Evolutionary conservation across 306 rosid species (phyloP).

Genomic region (Lathyrus sativus): DNA sequence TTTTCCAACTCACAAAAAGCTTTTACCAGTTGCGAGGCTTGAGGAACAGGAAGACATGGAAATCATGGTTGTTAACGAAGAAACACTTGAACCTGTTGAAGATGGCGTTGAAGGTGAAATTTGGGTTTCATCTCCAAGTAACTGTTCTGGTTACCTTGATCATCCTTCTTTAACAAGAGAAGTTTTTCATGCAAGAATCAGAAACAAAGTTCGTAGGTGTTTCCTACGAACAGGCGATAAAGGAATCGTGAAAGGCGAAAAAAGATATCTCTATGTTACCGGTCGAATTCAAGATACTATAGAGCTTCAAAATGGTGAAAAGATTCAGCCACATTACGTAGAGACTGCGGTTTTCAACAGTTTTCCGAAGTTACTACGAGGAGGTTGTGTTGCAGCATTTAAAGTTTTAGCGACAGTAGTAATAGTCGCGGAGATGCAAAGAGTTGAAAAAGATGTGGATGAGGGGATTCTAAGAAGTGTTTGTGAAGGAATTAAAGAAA

Average conservation of each 20-base stretch:
- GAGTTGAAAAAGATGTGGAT: conserved; percentile 32
- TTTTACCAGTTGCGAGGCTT: conserved; percentile 69
- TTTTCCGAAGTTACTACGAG: conserved; percentile 52
- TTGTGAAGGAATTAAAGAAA: conserved; percentile 51
- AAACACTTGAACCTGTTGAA: conserved; percentile 61
- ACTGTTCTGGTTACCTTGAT: conserved; percentile 69
- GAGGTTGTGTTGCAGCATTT: conserved; percentile 67
- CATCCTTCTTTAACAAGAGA: conserved; percentile 67
- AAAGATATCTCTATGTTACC: conserved; percentile 60
- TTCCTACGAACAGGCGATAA: conserved; percentile 74
- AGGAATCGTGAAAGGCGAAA: conserved; percentile 66
- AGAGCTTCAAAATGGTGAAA: conserved; percentile 42
- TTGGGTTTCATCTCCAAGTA: conserved; percentile 83
- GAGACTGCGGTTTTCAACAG: conserved; percentile 59
- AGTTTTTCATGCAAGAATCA: conserved; percentile 52
- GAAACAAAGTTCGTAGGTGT: conserved; percentile 38
- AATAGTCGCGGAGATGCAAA: conserved; percentile 71
- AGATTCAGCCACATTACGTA: conserved; percentile 65
- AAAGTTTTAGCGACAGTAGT: conserved; percentile 31
- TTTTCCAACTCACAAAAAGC: conserved; percentile 59
- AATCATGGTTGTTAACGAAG: conserved; percentile 62
- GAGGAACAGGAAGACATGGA: conserved; percentile 56
- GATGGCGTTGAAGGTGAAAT: conserved; percentile 86
- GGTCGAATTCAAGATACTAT: conserved; percentile 67
- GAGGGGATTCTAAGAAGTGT: conserved; percentile 38